Evolutionary conservation across 2,329 filamentous ascomycete species (phyloP), one percentile per base, ranked within the genome.

Genomic region (Arthroderma sp.): DNA sequence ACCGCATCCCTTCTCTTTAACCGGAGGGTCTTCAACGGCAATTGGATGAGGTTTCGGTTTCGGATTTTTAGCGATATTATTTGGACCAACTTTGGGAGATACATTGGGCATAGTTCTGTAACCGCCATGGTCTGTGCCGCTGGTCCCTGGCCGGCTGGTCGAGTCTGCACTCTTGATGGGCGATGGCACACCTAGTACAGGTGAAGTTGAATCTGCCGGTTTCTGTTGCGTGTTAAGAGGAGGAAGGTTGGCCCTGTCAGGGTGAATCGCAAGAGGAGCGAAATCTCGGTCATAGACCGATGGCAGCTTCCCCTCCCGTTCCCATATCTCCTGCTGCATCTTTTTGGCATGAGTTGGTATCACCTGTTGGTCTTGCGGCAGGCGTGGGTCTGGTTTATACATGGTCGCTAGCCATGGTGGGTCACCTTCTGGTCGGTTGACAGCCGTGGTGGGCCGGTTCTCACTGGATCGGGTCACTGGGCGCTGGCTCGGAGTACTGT

Each of bases 301-400:
- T 3, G 86, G 86, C 51, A 86, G 84, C 52, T 85, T 86, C 51
- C 88, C 88, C 62, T 95, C 86, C 54, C 80, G 84, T 64, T 93
- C 87, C 88, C 87, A 95, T 62, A 89, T 85, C 63, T 95, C 87
- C 66, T 95, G 89, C 62, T 91, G 85, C 63, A 96, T 74, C 45
- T 86, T 77, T 56, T 83, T 86, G 8, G 91, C 91, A 50, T 96
- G 87, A 0, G 91, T 96, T 1, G 91, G 91, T 7, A 98, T 77
- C 43, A 98, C 80, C 60, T 98, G 91, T 63, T 98, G 85, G 50
- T 98, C 91, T 0, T 87, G 91, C 4, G 91, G 91, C 31, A 98
- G 71, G 49, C 87, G 82, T 29, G 91, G 91, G 59, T 98, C 91
- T 0, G 91, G 91, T 58, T 93, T 94, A 65, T 95, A 98, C 65